These are phyloP conservation scores for Magnaporthiopsis incrustans DNA, from an alignment of 2,329 filamentous ascomycete genomes.

Conservation along the genomic window DNA sequence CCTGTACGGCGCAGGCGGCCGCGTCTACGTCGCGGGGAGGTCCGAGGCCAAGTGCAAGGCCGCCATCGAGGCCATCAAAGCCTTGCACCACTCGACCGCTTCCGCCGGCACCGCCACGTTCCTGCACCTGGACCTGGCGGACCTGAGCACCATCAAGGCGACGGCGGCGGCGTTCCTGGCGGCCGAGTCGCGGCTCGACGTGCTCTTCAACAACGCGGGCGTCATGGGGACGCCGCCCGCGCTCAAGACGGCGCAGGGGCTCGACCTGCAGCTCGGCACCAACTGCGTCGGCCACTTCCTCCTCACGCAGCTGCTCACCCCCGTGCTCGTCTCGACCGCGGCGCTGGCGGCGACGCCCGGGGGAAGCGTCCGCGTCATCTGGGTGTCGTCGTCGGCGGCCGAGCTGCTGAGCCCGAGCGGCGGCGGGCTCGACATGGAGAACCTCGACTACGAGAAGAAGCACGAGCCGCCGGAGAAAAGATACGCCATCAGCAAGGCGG, in stretches of 20 bases:
- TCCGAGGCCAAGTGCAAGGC: slow-evolving; percentile 28
- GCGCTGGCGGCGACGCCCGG: slow-evolving; percentile 4
- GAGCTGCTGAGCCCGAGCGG: slow-evolving; percentile 7
- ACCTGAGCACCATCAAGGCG: slow-evolving; percentile 18
- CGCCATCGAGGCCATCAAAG: slow-evolving; percentile 33
- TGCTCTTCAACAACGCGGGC: slow-evolving; percentile 32
- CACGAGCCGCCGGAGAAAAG: slow-evolving; percentile 9
- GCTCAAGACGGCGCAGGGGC: slow-evolving; percentile 31
- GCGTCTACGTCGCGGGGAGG: slow-evolving; percentile 42
- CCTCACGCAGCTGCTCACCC: slow-evolving; percentile 19
- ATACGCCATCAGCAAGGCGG: slow-evolving; percentile 20
- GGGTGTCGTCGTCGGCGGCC: slow-evolving; percentile 15
- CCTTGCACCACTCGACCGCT: slow-evolving; percentile 2
- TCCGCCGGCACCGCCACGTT: slow-evolving; percentile 23
- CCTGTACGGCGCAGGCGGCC: slow-evolving; percentile 40
- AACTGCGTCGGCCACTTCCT: slow-evolving; percentile 15
- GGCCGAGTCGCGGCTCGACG: slow-evolving; percentile 22
- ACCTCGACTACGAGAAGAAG: slow-evolving; percentile 7
- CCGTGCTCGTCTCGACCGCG: slow-evolving; percentile 14
- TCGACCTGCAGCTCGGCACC: slow-evolving; percentile 26
- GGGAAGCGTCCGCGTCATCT: slow-evolving; percentile 16
- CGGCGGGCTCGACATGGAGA: slow-evolving; percentile 13
- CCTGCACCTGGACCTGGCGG: slow-evolving; percentile 23
- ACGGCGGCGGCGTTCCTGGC: slow-evolving; percentile 16
- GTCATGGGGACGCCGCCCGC: slow-evolving; percentile 24